Conservation (phyloP, 2,329 filamentous ascomycete genomes). For the Ophiostoma sp. region DNA sequence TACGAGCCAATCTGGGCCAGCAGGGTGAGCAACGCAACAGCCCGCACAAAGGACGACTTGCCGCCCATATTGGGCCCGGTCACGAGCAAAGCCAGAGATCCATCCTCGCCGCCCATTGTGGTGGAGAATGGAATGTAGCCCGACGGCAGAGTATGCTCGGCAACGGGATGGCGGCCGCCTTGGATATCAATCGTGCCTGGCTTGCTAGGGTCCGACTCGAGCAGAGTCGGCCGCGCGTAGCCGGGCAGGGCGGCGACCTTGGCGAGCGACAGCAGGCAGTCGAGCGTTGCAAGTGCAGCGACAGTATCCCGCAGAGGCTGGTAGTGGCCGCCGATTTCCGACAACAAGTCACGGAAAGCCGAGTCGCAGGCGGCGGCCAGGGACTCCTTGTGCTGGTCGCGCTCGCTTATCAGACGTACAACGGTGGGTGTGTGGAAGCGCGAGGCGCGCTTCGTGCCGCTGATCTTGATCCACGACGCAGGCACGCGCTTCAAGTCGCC, state of each 20-base stretch:
- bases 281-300: conserved; percentile 75
- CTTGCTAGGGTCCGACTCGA: conserved; percentile 44
- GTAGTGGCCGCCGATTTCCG: conserved; percentile 74
- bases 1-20: conserved; percentile 94
- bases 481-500: conserved; percentile 74
- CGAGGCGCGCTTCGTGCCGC: conserved; percentile 84
- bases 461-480: conserved; percentile 91
- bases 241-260: conserved; percentile 79
- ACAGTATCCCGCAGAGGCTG: conserved; percentile 85
- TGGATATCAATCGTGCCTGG: conserved; percentile 58
- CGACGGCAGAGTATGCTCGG: conserved; percentile 80
- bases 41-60: conserved; percentile 94
- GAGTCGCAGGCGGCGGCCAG: conserved; percentile 85
- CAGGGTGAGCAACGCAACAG: conserved; percentile 83
- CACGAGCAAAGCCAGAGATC: conserved; percentile 64
- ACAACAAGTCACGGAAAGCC: conserved; percentile 68
- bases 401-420: conserved; percentile 71
- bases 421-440: conserved; percentile 94
- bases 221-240: conserved; percentile 62
- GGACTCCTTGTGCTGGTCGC: conserved; percentile 91
- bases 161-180: conserved; percentile 86
- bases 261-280: conserved; percentile 83
- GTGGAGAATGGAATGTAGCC: conserved; percentile 90
- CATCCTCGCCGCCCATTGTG: conserved; percentile 58
- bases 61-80: conserved; percentile 99